Evolutionary conservation across 257 asterid genomes (phyloP), one percentile per base, ranked within the genome.

Genomic region (Osmanthus fragrans): DNA sequence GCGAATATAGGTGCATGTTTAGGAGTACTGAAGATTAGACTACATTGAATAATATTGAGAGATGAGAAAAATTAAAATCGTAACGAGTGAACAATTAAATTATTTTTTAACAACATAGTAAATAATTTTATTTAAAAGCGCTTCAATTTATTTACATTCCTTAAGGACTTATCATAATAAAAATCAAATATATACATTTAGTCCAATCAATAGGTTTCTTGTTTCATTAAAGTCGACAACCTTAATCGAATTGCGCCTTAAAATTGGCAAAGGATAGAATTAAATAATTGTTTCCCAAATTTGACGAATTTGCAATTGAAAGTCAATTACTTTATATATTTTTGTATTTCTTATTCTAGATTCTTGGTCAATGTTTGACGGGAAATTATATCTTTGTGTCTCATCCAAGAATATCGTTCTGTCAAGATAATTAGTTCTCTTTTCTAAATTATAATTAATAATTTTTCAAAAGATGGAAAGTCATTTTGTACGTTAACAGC

Each of bases 221-320:
- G 88, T 87, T 77, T 87, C 90, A 90, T 60, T 45, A 77, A 80
- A 86, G 91, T 88, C 90, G 82, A 83, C 75, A 79, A 82, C n/a
- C 77, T 70, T 70, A 64, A 30, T n/a, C 70, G 82, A 83, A 82
- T 83, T 78, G 63, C 82, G 78, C 79, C 63, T 78, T 47, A 77
- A 25, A 77, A 39, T 27, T 63, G 54, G 33, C 72, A 40, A 10
- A 40, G 15, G 47, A 40, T 10, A 2, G 47, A 49, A 42, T n/a
- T 32, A 40, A 39, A 58, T 73, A 68, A 40, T 37, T 74, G 4
- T 29, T 66, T 45, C 16, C 58, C 71, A 32, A 74, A 71, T 64
- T 72, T 39, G 5, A 45, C 51, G n/a, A 32, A 16, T 32, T 56
- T 9, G 69, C 6, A 12, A 63, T 27, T 25, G 30, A 56, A 77